Evolutionary conservation across 1,139 yeast genomes (phyloP), one percentile per base, ranked within the genome.

Genomic region (Blastobotrys buckinghamii): DNA sequence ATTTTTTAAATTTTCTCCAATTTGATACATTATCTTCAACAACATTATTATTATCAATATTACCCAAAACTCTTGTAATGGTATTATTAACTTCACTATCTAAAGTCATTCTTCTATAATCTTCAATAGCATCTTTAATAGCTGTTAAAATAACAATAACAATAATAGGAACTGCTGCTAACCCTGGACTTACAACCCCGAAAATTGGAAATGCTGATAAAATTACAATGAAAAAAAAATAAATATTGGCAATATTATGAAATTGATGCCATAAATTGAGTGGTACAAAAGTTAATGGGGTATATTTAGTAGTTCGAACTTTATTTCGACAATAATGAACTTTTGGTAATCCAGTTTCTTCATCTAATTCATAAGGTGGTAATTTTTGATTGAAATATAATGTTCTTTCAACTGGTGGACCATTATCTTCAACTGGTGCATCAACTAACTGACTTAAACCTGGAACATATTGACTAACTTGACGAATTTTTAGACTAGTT

Each of bases 111-210:
- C 98, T 78, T 58, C 94, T 78, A 53, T 89, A 90, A 68, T 92
- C 98, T 67, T 92, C 98, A 55, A 92, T 74, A 0, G 95, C 97
- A 70, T 92, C 98, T 63, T 90, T 90, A 56, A 86, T 69, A 9
- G 96, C 97, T 1, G 98, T 92, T 51, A 92, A 77, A 52, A 77
- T 72, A 39, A 92, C 96, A 72, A 92, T 90, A 51, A 89, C 97
- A 67, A 90, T 86, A 66, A 92, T 79, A 2, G 98, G 98, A 42
- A 89, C 97, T 1, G 96, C 90, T 9, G 95, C 84, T 54, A 92
- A 70, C 2, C 92, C 97, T 0, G 98, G 97, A 55, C 79, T 82
- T 15, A 84, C 79, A 35, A 90, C 97, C 60, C 98, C 98, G 65
- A 92, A 92, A 49, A 92, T 82, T 54, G 85, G 78, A 70, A 92